Evolutionary conservation across 106 monocot species (phyloP).

Genomic region (Ottelia alismoides): DNA sequence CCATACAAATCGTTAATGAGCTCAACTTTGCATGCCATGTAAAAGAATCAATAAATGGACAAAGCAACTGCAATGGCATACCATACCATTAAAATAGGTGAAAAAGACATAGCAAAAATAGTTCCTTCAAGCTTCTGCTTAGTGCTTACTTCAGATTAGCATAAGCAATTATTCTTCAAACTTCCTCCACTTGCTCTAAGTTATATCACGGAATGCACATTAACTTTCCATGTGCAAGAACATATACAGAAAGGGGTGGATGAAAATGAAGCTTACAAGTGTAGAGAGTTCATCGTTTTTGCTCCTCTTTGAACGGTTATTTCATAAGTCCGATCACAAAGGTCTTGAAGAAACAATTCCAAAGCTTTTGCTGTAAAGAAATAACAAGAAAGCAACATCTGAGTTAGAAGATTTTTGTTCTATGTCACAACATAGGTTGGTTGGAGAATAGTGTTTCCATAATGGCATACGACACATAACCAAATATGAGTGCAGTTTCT

Average conservation of each 20-base stretch:
- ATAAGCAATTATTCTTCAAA: neutral
- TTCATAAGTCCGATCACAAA: conserved; percentile 89
- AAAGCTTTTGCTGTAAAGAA: conserved; percentile 95
- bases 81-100: no score
- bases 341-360: conserved; percentile 94
- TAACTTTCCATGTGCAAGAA: neutral
- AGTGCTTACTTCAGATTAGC: neutral
- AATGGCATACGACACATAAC: no score
- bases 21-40: no score
- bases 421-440: no score
- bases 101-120: neutral
- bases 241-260: no score
- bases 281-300: conserved; percentile 79
- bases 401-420: no score
- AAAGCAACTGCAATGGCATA: no score
- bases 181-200: neutral
- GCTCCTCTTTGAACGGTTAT: conserved; percentile 85
- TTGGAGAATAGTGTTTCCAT: no score
- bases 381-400: no score
- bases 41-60: no score
- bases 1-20: no score
- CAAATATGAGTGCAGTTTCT: no score
- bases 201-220: neutral
- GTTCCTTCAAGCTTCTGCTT: neutral
- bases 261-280: conserved; percentile 55